phyloP scores from a whole-genome alignment of 805 yeast genomes.

The Tetrapisispora pingtungensis region DNA sequence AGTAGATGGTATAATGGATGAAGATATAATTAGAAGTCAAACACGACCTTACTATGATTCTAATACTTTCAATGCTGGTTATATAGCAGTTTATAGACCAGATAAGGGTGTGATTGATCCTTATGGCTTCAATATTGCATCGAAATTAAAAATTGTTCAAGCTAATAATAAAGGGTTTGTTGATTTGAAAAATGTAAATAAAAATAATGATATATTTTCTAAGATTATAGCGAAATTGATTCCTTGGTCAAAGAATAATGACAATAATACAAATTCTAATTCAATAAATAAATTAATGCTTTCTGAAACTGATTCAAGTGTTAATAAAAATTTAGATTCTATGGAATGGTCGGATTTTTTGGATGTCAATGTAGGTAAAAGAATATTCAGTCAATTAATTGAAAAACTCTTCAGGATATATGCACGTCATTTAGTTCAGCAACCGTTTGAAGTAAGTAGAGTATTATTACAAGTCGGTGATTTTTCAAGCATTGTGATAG shows the following conservation, averaged over 20 bases:
- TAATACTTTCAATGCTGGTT: slow-evolving; percentile 56
- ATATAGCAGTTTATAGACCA: slow-evolving; percentile 48
- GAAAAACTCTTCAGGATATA: slow-evolving; percentile 60
- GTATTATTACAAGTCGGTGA: slow-evolving; percentile 73
- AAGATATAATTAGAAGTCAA: slow-evolving; percentile 9
- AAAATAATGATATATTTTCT: slow-evolving; percentile 6
- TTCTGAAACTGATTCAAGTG: not conserved
- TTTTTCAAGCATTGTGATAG: slow-evolving; percentile 28
- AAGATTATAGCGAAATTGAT: slow-evolving; percentile 2
- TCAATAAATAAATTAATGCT: not conserved
- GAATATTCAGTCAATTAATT: slow-evolving; percentile 45
- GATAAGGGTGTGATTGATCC: slow-evolving; percentile 51
- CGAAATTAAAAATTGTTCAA: slow-evolving; percentile 29
- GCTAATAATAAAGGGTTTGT: slow-evolving; percentile 8
- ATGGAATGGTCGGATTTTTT: slow-evolving; percentile 59
- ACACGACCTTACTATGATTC: slow-evolving; percentile 64
- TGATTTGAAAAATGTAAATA: slow-evolving; percentile 1
- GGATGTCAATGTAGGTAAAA: slow-evolving; percentile 48
- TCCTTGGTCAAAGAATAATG: not conserved
- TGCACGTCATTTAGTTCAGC: slow-evolving; percentile 56
- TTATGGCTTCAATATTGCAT: slow-evolving; percentile 32
- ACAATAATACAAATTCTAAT: not conserved
- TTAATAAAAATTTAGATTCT: slow-evolving; percentile 31
- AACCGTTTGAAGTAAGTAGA: slow-evolving; percentile 81
- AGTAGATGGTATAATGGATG: slow-evolving; percentile 1